Base-by-base conservation (phyloP, 495 filamentous ascomycete genomes). In the Annulohypoxylon stygium region DNA sequence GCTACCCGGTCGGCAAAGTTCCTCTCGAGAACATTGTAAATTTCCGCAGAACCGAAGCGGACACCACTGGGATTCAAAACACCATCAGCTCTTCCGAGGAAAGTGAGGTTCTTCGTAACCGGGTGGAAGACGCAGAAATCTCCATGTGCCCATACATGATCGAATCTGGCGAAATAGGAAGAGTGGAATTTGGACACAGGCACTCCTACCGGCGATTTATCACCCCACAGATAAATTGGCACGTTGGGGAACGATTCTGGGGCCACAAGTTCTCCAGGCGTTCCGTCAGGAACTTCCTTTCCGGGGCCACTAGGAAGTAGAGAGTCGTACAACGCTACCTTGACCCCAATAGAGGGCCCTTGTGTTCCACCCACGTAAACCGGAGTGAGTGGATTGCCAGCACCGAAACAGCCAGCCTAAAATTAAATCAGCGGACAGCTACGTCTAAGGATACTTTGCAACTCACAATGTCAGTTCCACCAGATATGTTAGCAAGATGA, bases 31-130 rank as follows among this genome's bases (percentile, higher is more conserved):
- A 94, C 90, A 18, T 83, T 82, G 79, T 95, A 95, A 51, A 95
- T 90, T 79, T 95, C 93, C 5, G 93, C 92, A 47, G 89, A 92
- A 14, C 94, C 94, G 73, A 98, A 98, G 37, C 94, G 83, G 9
- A 98, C 93, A 0, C 94, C 94, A 9, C 87, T 89, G 0, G 94
- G 94, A 79, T 98, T 98, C 33, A 98, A 82, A 45, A 97, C 93
- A 4, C 94, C 94, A 75, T 98, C 94, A 20, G 94, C 95, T 58
- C 94, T 88, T 43, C 94, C 94, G 48, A 92, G 86, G 77, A 95
- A 91, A 34, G 87, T 78, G 12, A 94, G 76, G 62, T 88, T 86
- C 30, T 85, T 83, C 10, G 92, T 94, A 16, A 82, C 64, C 0
- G 93, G 92, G 74, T 94, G 90, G 53, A 92, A 82, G 51, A 85